Conservation (phyloP, 2,329 filamentous ascomycete species). For the Boeremia lycopersici region DNA sequence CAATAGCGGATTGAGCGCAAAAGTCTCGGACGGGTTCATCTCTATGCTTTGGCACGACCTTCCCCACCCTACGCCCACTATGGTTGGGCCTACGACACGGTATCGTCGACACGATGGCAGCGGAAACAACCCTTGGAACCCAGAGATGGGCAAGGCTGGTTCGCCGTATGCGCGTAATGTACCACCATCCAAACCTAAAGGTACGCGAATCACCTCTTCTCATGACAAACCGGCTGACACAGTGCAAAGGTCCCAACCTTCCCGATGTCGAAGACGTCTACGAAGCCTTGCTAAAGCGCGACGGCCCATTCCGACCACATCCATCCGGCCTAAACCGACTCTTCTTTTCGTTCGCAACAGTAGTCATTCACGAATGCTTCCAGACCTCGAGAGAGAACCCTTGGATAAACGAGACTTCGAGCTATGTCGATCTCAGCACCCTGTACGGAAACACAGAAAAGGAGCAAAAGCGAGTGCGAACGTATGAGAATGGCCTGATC, state of each 20-base stretch:
- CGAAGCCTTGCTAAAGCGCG: slow-evolving; percentile 68
- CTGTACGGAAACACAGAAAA: slow-evolving; percentile 71
- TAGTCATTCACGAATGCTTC: slow-evolving; percentile 67
- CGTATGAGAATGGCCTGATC: slow-evolving; percentile 68
- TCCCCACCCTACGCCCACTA: slow-evolving; percentile 57
- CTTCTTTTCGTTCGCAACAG: slow-evolving; percentile 74
- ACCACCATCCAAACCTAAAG: slow-evolving; percentile 57
- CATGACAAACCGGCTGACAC: slow-evolving; percentile 29
- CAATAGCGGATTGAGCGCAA: slow-evolving; percentile 56
- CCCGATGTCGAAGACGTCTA: slow-evolving; percentile 69
- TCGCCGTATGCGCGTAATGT: slow-evolving; percentile 64
- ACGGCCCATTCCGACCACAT: slow-evolving; percentile 64
- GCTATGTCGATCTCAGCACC: slow-evolving; percentile 74
- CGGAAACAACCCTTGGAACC: slow-evolving; percentile 58
- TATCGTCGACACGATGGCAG: slow-evolving; percentile 48
- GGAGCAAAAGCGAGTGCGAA: slow-evolving; percentile 68
- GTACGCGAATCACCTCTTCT: slow-evolving; percentile 37
- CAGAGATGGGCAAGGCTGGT: slow-evolving; percentile 61
- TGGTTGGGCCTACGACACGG: slow-evolving; percentile 53
- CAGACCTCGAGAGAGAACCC: slow-evolving; percentile 66
- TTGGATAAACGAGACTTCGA: slow-evolving; percentile 70
- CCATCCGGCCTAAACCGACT: slow-evolving; percentile 72
- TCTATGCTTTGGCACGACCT: slow-evolving; percentile 60
- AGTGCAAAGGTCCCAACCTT: slow-evolving; percentile 44
- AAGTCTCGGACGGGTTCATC: slow-evolving; percentile 59